Base-by-base conservation (phyloP, 1,284 basidiomycete species). In the Phylloboletellus chloephorus region DNA sequence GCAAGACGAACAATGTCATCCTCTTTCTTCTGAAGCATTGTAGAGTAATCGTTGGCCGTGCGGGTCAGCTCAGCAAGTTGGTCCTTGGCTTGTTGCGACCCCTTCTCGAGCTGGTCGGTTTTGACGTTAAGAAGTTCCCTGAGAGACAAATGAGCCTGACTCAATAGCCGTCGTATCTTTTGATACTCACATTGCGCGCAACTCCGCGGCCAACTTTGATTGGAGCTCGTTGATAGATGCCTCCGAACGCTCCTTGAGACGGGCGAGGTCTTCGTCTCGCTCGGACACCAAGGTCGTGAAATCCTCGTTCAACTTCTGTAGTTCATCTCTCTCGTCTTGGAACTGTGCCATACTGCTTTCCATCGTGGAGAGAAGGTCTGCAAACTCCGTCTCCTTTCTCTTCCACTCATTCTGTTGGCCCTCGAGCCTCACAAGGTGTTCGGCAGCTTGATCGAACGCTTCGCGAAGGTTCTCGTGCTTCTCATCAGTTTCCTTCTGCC, bases 391-490 rank as follows among this genome's bases (percentile, higher is more conserved):
- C 55, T 92, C 87, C 40, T 76, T 71, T 20, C 61, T 58, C 20
- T 64, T 66, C 80, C 84, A 88, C 10, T 78, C 76, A 43, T 78
- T 76, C 53, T 88, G 79, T 52, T 92, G 84, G 43, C 69, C 67
- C 65, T 94, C 90, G 31, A 95, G 67, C 2, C 82, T 73, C 4
- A 86, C 79, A 12, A 94, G 75, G 55, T 92, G 87, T 47, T 88
- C 83, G 0, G 88, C 84, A 10, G 92, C 85, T 50, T 88, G 76
- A 44, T 90, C 82, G 53, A 92, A 88, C 15, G 86, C 81, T 38
- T 73, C 66, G 17, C 78, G 72, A 37, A 92, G 70, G 12, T 79
- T 73, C 46, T 80, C 75, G 49, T 85, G 79, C 52, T 88, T 86
- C 57, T 87, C 82, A 47, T 91, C 85, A 37, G 73, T 77, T 52